Percentiles rank a stretch among this genome's conserved stretches.
Conservation (phyloP, 805 yeast genomes). For the Saturnispora silvae region DNA sequence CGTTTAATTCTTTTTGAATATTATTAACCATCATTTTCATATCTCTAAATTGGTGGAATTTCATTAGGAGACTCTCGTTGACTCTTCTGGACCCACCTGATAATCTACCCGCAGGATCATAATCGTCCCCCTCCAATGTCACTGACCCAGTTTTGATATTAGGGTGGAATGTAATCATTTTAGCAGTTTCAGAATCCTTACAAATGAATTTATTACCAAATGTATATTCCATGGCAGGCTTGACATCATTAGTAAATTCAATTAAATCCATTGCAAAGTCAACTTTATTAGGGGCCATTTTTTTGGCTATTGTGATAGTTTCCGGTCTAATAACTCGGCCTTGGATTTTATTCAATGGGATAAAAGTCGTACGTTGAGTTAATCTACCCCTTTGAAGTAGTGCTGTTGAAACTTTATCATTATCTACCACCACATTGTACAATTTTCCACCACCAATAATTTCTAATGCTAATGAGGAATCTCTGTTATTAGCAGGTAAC, state of each 20-base stretch:
- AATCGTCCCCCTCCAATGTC: conserved; percentile 85
- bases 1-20: conserved; percentile 31
- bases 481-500: conserved; percentile 39
- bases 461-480: conserved; percentile 74
- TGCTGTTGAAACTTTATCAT: conserved; percentile 74
- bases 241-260: conserved; percentile 58
- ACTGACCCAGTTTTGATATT: conserved; percentile 71
- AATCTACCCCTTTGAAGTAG: conserved; percentile 70
- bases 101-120: conserved; percentile 92
- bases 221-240: conserved; percentile 80
- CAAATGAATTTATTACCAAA: conserved; percentile 89
- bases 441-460: conserved; percentile 89
- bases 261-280: conserved; percentile 81
- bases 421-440: conserved; percentile 85
- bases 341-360: conserved; percentile 80
- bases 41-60: conserved; percentile 47
- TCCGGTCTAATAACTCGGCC: conserved; percentile 44
- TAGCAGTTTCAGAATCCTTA: conserved; percentile 79
- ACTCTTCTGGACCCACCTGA: conserved; percentile 85
- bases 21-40: conserved; percentile 34
- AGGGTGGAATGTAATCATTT: conserved; percentile 79
- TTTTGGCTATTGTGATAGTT: conserved; percentile 54
- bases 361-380: conserved; percentile 75
- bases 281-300: conserved; percentile 72
- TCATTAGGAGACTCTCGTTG: conserved; percentile 46